Evolutionary conservation across 2,329 filamentous ascomycete species (phyloP).

Genomic region (Akanthomyces uredinophilus): DNA sequence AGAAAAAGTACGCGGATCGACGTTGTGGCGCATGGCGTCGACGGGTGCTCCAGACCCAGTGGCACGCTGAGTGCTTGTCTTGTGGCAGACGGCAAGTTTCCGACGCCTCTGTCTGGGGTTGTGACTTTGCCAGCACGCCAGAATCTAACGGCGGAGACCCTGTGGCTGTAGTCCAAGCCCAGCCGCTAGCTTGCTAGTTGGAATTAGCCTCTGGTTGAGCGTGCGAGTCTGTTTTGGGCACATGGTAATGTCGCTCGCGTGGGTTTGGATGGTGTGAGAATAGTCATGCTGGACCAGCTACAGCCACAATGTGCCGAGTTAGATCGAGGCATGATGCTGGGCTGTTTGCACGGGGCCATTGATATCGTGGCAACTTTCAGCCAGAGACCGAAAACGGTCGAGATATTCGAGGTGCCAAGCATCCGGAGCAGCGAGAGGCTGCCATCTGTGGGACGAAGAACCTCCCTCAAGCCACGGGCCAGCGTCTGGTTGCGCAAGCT

Average conservation of each 20-base stretch:
- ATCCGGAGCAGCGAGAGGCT: neutral
- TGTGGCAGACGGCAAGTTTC: slow-evolving; percentile 10
- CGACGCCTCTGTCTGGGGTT: slow-evolving; percentile 8
- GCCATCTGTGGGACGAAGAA: slow-evolving; percentile 7
- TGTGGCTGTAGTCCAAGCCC: slow-evolving; percentile 5
- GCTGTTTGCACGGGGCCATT: neutral
- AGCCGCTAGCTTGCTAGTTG: neutral
- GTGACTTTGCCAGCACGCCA: neutral
- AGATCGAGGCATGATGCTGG: slow-evolving; percentile 3
- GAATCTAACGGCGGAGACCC: slow-evolving; percentile 8
- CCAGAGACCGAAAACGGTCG: neutral
- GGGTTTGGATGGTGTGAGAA: neutral
- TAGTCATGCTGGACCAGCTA: neutral
- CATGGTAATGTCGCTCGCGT: neutral
- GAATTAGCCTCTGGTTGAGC: neutral
- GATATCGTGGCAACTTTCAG: neutral
- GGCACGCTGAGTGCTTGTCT: neutral
- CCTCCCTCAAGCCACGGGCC: slow-evolving; percentile 3
- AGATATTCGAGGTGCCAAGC: neutral
- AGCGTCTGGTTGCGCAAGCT: neutral
- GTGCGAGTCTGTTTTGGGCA: neutral
- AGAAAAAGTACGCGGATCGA: slow-evolving; percentile 8
- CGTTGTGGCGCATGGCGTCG: slow-evolving; percentile 11
- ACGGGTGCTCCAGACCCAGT: slow-evolving; percentile 10
- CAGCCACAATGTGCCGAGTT: neutral